A percentile compares a stretch with the other conserved stretches of the same genome.
These are phyloP conservation scores for Boletus eberwhitei DNA, from an alignment of 768 basidiomycete genomes.

Conservation along the genomic window DNA sequence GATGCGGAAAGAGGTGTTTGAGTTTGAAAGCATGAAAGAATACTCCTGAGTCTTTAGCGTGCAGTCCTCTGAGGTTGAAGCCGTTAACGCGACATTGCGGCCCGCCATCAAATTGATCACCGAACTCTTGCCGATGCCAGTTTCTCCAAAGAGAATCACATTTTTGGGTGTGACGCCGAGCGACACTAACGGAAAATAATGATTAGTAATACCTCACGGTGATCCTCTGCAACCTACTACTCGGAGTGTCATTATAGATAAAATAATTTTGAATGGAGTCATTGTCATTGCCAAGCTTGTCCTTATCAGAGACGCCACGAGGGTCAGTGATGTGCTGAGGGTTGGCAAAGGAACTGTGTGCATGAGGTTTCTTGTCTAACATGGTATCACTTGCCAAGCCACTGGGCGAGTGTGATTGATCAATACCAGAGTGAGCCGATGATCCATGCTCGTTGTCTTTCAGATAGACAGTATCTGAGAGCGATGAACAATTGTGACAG, in stretches of 20 bases:
- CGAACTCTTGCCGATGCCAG: too few relatives aligned
- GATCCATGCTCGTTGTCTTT: too few relatives aligned
- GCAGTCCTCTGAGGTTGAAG: not conserved
- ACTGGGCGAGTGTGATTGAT: too few relatives aligned
- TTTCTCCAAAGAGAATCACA: not conserved
- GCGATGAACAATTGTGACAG: too few relatives aligned
- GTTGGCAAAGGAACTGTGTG: too few relatives aligned
- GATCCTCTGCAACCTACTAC: not conserved
- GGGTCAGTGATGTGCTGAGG: too few relatives aligned
- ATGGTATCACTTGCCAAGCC: too few relatives aligned
- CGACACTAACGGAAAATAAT: not conserved
- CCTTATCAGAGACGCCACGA: too few relatives aligned
- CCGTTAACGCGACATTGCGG: not conserved
- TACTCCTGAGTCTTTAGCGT: not conserved
- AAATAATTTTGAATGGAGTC: not conserved
- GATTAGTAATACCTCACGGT: not conserved
- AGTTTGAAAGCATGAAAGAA: not conserved
- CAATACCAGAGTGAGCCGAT: too few relatives aligned
- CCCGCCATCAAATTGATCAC: constrained; percentile 9
- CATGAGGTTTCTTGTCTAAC: too few relatives aligned
- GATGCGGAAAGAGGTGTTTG: not conserved
- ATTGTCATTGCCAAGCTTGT: too few relatives aligned
- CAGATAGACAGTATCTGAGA: too few relatives aligned
- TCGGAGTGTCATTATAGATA: not conserved
- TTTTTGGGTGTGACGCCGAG: not conserved